Evolutionary conservation across 208 protist species (phyloP).

Genomic region (Acanthamoeba castellanii): DNA sequence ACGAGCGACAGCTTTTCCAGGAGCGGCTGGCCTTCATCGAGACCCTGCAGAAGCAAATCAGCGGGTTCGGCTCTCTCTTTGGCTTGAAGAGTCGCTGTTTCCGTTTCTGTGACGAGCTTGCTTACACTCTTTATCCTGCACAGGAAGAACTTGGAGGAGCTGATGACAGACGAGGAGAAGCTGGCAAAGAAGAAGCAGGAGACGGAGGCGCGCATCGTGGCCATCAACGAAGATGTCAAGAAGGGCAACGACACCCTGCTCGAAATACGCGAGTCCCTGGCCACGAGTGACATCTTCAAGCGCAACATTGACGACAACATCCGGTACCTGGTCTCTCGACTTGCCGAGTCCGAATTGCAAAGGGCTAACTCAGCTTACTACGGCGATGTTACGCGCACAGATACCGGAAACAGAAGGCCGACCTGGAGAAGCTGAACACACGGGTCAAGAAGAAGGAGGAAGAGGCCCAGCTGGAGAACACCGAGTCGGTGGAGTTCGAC

Average conservation of each 20-base stretch:
- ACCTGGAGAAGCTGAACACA: constrained; percentile 18
- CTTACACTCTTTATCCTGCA: neutral
- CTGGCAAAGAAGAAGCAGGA: constrained; percentile 1
- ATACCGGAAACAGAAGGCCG: constrained; percentile 66
- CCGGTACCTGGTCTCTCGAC: neutral
- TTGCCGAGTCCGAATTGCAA: neutral
- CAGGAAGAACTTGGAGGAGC: neutral
- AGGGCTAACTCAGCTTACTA: neutral
- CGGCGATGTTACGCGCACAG: neutral
- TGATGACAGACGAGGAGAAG: neutral
- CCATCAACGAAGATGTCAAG: neutral
- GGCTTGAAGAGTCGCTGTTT: neutral
- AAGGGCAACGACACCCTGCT: neutral
- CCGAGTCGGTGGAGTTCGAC: constrained; percentile 43
- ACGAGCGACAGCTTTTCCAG: neutral
- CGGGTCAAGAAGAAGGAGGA: constrained; percentile 43
- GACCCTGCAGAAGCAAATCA: constrained; percentile 21
- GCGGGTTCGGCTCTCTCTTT: neutral
- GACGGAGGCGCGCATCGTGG: neutral
- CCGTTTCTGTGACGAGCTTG: neutral
- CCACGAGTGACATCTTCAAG: constrained; percentile 10
- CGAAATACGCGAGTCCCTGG: neutral
- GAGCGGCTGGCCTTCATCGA: neutral
- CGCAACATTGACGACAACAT: constrained; percentile 61
- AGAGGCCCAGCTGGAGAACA: neutral